These are phyloP conservation scores for Agaricus subrufescens DNA, from an alignment of 768 basidiomycete species.

Conservation along the genomic window DNA sequence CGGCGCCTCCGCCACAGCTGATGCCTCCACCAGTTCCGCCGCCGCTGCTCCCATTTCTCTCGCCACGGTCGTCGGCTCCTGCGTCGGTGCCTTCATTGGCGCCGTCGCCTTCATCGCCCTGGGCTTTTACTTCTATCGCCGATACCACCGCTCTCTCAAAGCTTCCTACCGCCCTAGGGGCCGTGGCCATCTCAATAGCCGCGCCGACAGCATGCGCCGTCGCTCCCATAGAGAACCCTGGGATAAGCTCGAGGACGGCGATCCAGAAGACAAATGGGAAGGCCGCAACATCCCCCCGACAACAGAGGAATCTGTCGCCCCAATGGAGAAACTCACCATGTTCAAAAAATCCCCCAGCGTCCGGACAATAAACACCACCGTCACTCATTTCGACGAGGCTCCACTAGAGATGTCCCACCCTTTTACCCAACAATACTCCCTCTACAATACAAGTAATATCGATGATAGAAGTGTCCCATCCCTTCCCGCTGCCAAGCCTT, in stretches of 20 bases:
- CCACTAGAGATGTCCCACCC: slow-evolving; percentile 38
- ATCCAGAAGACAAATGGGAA: slow-evolving; percentile 38
- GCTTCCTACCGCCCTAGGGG: slow-evolving; percentile 23
- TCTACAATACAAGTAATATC: slow-evolving; percentile 28
- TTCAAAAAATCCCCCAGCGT: slow-evolving; percentile 61
- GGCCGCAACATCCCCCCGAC: slow-evolving; percentile 19
- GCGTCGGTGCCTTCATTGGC: slow-evolving; percentile 58
- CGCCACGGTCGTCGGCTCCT: slow-evolving; percentile 57
- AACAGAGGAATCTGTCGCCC: slow-evolving; percentile 25
- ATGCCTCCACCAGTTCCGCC: slow-evolving; percentile 13
- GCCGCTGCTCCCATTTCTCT: slow-evolving; percentile 31
- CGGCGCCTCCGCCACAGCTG: slow-evolving; percentile 5
- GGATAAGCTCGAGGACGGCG: slow-evolving; percentile 50
- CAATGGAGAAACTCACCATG: slow-evolving; percentile 62
- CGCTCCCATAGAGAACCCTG: slow-evolving; percentile 49
- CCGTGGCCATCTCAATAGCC: slow-evolving; percentile 29
- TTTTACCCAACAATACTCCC: slow-evolving; percentile 56
- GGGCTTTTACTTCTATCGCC: slow-evolving; percentile 50
- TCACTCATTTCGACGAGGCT: slow-evolving; percentile 43
- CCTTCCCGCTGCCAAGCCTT: slow-evolving; percentile 6
- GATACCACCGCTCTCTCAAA: slow-evolving; percentile 40
- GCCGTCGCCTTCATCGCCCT: slow-evolving; percentile 45
- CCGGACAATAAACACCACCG: slow-evolving; percentile 47
- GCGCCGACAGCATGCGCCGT: slow-evolving; percentile 36
- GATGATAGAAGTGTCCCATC: slow-evolving; percentile 14